Conservation (phyloP, 208 protist species). For the Porcisia hertigi region DNA sequence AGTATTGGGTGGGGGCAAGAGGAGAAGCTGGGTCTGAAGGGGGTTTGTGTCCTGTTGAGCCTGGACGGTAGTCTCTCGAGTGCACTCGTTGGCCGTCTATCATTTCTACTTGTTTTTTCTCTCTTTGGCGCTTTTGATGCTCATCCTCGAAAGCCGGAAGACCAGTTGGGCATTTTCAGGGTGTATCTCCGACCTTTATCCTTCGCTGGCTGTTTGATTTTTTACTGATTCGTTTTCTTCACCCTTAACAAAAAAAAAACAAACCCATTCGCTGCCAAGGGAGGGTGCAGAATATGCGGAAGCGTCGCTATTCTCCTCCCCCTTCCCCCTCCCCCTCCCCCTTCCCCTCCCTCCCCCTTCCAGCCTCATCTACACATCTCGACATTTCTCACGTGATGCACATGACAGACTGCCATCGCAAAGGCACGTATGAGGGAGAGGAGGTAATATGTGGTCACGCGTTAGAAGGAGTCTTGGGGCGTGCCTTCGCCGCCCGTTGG, state of each 20-base stretch:
- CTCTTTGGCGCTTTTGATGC: background rate
- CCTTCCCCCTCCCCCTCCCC: background rate
- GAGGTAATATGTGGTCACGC: too few relatives aligned
- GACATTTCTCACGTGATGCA: background rate
- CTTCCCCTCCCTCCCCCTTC: background rate
- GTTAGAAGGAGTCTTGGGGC: too few relatives aligned
- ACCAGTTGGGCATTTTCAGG: background rate
- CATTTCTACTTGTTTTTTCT: background rate
- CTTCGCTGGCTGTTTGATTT: too few relatives aligned
- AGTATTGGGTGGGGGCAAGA: background rate
- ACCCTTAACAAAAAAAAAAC: background rate
- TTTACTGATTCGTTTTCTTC: background rate
- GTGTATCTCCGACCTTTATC: background rate
- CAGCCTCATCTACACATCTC: background rate
- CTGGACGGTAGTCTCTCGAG: too few relatives aligned
- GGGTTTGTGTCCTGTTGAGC: background rate
- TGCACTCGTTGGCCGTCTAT: background rate
- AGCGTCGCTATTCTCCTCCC: background rate
- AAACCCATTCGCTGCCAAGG: background rate
- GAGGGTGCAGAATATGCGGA: background rate
- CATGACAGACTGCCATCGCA: too few relatives aligned
- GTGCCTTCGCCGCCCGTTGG: too few relatives aligned
- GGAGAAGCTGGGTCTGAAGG: background rate
- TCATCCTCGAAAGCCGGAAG: background rate
- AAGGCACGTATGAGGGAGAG: too few relatives aligned